Conservation (phyloP, 179 eudicot genomes). For the Beta macrorhiza region DNA sequence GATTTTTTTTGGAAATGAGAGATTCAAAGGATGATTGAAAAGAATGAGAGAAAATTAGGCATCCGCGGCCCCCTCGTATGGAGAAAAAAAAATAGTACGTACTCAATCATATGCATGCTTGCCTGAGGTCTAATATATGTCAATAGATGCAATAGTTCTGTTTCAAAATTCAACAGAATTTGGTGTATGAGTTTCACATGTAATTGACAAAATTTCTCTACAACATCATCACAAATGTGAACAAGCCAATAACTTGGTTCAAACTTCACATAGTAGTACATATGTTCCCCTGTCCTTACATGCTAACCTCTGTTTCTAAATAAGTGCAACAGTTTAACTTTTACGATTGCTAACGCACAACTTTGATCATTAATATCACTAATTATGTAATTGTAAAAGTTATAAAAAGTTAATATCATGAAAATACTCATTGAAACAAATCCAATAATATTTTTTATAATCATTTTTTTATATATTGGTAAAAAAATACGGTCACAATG, state of each 20-base stretch:
- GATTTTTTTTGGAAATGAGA: background rate
- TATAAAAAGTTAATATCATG: too few species aligned
- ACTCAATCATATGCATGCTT: background rate
- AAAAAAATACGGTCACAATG: too few species aligned
- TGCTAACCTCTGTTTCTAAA: too few species aligned
- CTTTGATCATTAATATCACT: too few species aligned
- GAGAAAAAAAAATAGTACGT: background rate
- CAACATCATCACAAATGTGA: background rate
- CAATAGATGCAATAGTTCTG: background rate
- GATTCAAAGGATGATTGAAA: background rate
- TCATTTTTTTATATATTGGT: too few species aligned
- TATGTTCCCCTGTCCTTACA: too few species aligned
- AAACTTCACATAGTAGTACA: background rate
- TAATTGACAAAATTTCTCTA: background rate
- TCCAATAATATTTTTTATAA: too few species aligned
- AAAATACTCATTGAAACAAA: too few species aligned
- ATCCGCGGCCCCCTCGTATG: background rate
- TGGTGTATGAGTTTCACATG: background rate
- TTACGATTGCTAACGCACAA: too few species aligned
- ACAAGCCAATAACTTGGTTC: background rate
- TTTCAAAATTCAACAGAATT: constrained; percentile 2
- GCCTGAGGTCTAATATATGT: background rate
- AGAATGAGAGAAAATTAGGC: background rate
- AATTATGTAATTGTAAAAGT: too few species aligned
- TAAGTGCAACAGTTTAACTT: too few species aligned